A percentile compares a stretch with the other conserved stretches of the same genome.
Evolutionary conservation across 768 basidiomycete genomes (phyloP).

Genomic region (Mrakia blollopis): DNA sequence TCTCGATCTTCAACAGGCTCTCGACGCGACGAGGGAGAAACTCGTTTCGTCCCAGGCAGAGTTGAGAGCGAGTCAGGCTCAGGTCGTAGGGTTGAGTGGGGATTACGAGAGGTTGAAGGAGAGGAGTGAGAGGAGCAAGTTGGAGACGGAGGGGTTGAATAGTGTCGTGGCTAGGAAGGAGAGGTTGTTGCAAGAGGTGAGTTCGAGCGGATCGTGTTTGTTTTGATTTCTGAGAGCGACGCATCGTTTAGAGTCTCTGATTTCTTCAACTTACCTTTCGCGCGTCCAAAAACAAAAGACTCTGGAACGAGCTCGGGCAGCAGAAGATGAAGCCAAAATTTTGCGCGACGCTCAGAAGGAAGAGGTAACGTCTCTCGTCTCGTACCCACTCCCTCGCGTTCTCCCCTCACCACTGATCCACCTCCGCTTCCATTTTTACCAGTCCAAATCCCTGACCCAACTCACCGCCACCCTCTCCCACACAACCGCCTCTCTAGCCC

Average conservation of each 20-base stretch:
- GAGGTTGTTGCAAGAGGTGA: constrained; percentile 13
- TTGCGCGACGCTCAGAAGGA: background rate
- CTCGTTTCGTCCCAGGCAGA: background rate
- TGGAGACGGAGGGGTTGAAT: constrained; percentile 5
- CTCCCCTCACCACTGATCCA: background rate
- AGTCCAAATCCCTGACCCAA: background rate
- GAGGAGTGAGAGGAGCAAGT: background rate
- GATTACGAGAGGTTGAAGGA: background rate
- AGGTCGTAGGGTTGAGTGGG: background rate
- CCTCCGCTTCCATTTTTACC: background rate
- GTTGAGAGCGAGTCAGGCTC: background rate
- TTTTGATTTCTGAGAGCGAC: background rate
- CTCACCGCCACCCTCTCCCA: background rate
- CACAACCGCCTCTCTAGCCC: background rate
- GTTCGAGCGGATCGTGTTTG: too few relatives aligned
- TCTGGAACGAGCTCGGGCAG: background rate
- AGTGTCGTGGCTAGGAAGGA: background rate
- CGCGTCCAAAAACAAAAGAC: background rate
- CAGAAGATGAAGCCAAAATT: background rate
- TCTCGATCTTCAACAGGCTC: background rate
- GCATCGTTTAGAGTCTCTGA: background rate
- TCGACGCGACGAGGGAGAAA: background rate
- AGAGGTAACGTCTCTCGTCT: background rate
- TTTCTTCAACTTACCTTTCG: background rate
- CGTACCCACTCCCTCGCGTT: background rate